Base-by-base conservation (phyloP, 257 asterid species). In the Lantana camara region DNA sequence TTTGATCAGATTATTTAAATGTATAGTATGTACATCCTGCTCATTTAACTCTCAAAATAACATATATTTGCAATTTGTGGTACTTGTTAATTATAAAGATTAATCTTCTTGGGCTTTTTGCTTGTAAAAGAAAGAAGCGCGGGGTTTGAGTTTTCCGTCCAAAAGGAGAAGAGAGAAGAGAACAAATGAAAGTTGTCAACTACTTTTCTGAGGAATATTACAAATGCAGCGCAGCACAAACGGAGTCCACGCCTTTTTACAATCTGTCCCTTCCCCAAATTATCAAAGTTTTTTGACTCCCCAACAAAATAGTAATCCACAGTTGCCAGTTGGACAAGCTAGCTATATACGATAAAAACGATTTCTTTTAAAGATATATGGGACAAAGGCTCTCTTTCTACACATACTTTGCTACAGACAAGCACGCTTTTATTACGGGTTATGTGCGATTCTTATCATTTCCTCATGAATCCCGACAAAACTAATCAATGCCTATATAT, bases 361-460 rank as follows among this genome's bases (percentile, higher is more conserved):
- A 71, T 64, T 23, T 15, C 53, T 22, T 41, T 27, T 50, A 6
- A 2, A 23, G 14, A 37, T 32, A 24, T 19, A 55, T 17, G 4
- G 20, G 67, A 57, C 15, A 41, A 44, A 16, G 9, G 63, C 13
- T 54, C 64, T 46, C 57, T 46, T 11, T 53, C 44, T 15, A 40
- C 56, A 63, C 21, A 49, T 38, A 63, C 64, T 0, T 13, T 4
- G 23, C 57, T 40, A n/a, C 57, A 29, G 21, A 16, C 42, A 10
- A 24, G 40, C 24, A 15, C 57, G 45, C 29, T 29, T 42, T 42
- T 14, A 57, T 30, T 30, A 20, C 42, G 10, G 15, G 51, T 22
- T 34, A n/a, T 70, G 38, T 59, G 48, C 67, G 62, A 53, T 51
- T 52, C 48, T 55, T 54, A 46, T 66, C 66, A 45, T 73, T 72